Evolutionary conservation across 192 early-diverging fungal species (phyloP).

Genomic region (Physocladia obscura): DNA sequence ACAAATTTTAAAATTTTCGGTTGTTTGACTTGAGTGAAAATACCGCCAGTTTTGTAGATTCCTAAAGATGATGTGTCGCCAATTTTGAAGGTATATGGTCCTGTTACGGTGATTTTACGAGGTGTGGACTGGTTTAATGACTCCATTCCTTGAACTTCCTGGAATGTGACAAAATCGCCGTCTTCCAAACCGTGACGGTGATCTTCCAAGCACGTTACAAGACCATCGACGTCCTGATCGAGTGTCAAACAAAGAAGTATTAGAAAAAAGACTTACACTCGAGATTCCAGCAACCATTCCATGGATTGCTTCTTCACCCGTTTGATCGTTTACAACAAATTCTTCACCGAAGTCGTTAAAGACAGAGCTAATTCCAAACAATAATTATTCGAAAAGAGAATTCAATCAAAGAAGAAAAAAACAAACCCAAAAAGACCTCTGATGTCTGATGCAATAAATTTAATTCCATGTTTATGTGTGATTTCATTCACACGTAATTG

Average conservation of each 20-base stretch:
- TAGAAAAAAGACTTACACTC: slow-evolving; percentile 26
- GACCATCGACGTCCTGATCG: slow-evolving; percentile 64
- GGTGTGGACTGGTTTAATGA: slow-evolving; percentile 80
- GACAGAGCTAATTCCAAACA: slow-evolving; percentile 45
- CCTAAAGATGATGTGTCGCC: slow-evolving; percentile 81
- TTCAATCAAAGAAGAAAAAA: slow-evolving; percentile 4
- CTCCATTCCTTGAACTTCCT: slow-evolving; percentile 90
- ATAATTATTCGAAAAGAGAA: neutral
- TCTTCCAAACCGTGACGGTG: slow-evolving; percentile 97
- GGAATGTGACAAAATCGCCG: slow-evolving; percentile 93
- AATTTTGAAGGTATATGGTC: slow-evolving; percentile 96
- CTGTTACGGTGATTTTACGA: slow-evolving; percentile 73
- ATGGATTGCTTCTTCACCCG: slow-evolving; percentile 86
- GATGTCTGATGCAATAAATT: slow-evolving; percentile 86
- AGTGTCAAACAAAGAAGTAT: slow-evolving; percentile 15
- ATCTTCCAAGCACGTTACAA: slow-evolving; percentile 95
- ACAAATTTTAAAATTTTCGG: slow-evolving; percentile 83
- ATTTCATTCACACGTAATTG: slow-evolving; percentile 85
- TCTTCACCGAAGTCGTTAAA: slow-evolving; percentile 96
- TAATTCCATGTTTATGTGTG: slow-evolving; percentile 58
- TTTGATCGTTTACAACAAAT: slow-evolving; percentile 83
- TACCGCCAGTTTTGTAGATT: slow-evolving; percentile 77
- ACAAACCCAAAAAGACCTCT: slow-evolving; percentile 87
- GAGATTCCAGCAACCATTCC: slow-evolving; percentile 90
- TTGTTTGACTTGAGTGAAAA: slow-evolving; percentile 96